phyloP scores from a whole-genome alignment of 495 filamentous ascomycete species.

The Penicillium pulvis region DNA sequence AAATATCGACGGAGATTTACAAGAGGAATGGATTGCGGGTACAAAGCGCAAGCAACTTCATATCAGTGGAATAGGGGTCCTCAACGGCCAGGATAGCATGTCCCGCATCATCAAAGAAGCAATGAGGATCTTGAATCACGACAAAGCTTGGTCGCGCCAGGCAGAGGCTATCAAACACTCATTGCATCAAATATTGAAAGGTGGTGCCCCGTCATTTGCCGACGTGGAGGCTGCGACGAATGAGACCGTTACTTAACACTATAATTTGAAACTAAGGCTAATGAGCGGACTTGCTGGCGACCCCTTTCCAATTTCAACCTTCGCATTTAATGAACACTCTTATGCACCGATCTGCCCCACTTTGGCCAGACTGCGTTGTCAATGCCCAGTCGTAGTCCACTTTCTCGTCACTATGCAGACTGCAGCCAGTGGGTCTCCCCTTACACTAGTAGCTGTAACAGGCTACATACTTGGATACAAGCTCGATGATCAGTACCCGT shows the following conservation, averaged over 20 bases:
- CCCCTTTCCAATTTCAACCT: not conserved
- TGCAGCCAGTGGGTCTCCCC: no score
- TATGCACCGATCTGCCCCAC: not conserved
- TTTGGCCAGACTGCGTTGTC: not conserved
- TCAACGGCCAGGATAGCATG: not conserved
- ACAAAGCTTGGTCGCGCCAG: not conserved
- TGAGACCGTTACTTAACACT: not conserved
- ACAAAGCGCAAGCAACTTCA: not conserved
- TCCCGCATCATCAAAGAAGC: not conserved
- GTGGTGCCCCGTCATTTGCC: not conserved
- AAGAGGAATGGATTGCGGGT: not conserved
- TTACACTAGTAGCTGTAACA: not conserved
- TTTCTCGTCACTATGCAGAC: not conserved
- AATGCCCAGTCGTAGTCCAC: not conserved
- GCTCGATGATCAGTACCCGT: not conserved
- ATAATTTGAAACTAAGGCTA: not conserved
- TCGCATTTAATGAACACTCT: not conserved
- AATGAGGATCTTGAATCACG: not conserved
- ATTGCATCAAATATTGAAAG: not conserved
- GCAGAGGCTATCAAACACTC: not conserved
- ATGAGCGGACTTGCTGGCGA: not conserved
- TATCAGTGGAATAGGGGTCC: not conserved
- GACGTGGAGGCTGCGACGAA: not conserved
- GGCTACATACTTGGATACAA: not conserved
- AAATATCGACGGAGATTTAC: not conserved